Evolutionary conservation across 495 filamentous ascomycete genomes (phyloP).

Genomic region (Hapsidospora chrysogenum): DNA sequence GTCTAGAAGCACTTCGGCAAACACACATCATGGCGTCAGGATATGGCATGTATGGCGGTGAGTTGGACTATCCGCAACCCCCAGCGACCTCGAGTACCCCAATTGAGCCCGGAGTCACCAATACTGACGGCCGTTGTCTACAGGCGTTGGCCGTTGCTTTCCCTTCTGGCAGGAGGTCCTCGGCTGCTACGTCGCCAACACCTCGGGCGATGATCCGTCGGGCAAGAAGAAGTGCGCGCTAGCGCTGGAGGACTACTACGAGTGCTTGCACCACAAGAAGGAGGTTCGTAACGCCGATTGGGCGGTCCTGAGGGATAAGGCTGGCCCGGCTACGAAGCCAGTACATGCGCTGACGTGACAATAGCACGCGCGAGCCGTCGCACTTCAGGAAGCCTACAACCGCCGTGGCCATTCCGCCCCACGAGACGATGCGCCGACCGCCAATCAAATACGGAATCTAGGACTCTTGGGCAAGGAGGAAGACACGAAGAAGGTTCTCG

Average conservation of each 20-base stretch:
- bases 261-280: constrained; percentile 95
- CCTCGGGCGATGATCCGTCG: constrained; percentile 40
- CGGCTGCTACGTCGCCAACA: constrained; percentile 79
- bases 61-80: constrained; percentile 9
- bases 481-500: constrained; percentile 49
- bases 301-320: not conserved
- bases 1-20: constrained; percentile 7
- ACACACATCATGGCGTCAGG: constrained; percentile 66
- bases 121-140: not conserved
- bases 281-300: constrained; percentile 45
- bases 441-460: constrained; percentile 66
- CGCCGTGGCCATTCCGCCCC: constrained; percentile 60
- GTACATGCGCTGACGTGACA: constrained; percentile 6
- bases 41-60: constrained; percentile 67
- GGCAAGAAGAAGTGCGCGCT: constrained; percentile 83
- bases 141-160: constrained; percentile 85
- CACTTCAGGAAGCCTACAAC: constrained; percentile 75
- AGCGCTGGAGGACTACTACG: constrained; percentile 91
- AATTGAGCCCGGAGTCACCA: not conserved
- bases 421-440: constrained; percentile 54
- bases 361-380: constrained; percentile 59
- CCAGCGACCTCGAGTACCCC: not conserved
- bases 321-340: constrained; percentile 3
- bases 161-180: constrained; percentile 96
- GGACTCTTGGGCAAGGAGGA: constrained; percentile 71